phyloP scores from a whole-genome alignment of 805 yeast species.

The Dipodascus geniculatus region DNA sequence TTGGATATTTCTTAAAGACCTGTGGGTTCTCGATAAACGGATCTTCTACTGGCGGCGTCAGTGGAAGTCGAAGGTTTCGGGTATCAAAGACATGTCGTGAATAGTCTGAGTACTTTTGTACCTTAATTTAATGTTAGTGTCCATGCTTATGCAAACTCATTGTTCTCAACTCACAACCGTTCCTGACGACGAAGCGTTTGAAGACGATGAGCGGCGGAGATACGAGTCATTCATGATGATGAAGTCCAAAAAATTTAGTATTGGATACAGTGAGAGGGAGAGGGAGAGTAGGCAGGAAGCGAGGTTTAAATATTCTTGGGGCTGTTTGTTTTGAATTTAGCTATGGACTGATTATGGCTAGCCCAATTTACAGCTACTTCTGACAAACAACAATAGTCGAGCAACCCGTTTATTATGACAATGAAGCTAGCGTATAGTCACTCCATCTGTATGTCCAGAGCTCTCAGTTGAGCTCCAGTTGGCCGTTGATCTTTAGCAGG shows the following conservation, averaged over 20 bases:
- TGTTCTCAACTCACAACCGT: neutral
- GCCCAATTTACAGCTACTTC: neutral
- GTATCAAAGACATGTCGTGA: neutral
- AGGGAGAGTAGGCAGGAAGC: neutral
- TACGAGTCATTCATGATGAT: neutral
- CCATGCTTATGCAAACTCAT: neutral
- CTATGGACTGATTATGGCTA: neutral
- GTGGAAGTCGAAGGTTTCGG: neutral
- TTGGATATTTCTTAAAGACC: neutral
- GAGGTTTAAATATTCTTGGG: neutral
- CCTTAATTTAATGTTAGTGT: neutral
- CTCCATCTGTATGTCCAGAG: too few relatives aligned
- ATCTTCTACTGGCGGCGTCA: neutral
- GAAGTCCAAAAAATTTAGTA: neutral
- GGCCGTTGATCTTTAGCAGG: too few relatives aligned
- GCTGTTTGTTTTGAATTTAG: neutral
- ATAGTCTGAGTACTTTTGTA: neutral
- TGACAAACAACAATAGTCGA: neutral
- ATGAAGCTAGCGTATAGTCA: too few relatives aligned
- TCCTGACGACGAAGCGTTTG: neutral
- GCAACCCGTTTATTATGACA: neutral
- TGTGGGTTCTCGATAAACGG: neutral
- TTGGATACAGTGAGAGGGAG: neutral
- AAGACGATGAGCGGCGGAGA: neutral
- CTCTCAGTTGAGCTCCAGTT: too few relatives aligned